phyloP scores from a whole-genome alignment of 805 yeast genomes.

The Kodamaea jinghongensis region DNA sequence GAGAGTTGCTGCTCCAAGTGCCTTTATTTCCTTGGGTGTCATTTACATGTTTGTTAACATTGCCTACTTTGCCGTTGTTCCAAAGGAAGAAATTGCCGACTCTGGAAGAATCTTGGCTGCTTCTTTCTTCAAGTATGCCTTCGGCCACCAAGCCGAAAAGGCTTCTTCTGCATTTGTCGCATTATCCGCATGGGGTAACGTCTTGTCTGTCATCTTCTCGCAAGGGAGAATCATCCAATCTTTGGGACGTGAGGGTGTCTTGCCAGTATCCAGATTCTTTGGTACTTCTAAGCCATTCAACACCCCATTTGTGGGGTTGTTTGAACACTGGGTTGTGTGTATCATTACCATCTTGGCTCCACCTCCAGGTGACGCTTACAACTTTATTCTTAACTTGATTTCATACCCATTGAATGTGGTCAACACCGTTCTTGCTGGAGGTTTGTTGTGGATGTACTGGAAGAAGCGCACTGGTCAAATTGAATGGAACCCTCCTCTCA shows the following conservation, averaged over 20 bases:
- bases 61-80: slow-evolving; percentile 81
- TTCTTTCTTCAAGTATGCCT: slow-evolving; percentile 67
- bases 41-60: slow-evolving; percentile 74
- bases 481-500: slow-evolving; percentile 71
- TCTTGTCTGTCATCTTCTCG: slow-evolving; percentile 73
- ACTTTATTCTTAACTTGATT: slow-evolving; percentile 73
- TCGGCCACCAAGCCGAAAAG: slow-evolving; percentile 64
- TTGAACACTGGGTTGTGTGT: slow-evolving; percentile 77
- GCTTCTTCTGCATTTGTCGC: slow-evolving; percentile 82
- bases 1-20: slow-evolving; percentile 71
- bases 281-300: slow-evolving; percentile 71
- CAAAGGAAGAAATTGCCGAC: slow-evolving; percentile 53
- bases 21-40: slow-evolving; percentile 57
- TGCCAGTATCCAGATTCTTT: slow-evolving; percentile 71
- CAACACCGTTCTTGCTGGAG: slow-evolving; percentile 62
- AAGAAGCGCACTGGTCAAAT: slow-evolving; percentile 42
- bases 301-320: slow-evolving; percentile 69
- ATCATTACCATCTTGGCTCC: slow-evolving; percentile 66
- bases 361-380: slow-evolving; percentile 86
- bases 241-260: slow-evolving; percentile 75
- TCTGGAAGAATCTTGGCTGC: slow-evolving; percentile 77
- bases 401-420: slow-evolving; percentile 81
- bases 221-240: slow-evolving; percentile 82
- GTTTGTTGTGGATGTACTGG: slow-evolving; percentile 57
- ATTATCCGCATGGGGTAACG: slow-evolving; percentile 77